These are phyloP conservation scores for Fusarium irregulare DNA, from an alignment of 2,329 filamentous ascomycete genomes.

Conservation along the genomic window DNA sequence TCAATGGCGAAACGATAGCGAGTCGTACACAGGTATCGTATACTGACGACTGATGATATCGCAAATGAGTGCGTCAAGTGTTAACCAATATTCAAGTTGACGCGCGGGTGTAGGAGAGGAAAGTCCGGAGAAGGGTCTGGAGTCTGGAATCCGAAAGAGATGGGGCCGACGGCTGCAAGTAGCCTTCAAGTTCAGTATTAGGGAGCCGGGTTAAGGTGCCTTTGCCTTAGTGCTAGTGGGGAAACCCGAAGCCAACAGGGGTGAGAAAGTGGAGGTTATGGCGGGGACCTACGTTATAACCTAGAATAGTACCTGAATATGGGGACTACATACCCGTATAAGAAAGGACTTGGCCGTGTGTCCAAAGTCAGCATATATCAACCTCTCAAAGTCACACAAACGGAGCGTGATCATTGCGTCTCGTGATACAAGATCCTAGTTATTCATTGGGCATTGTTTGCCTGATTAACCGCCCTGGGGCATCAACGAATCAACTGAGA, in stretches of 20 bases:
- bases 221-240: constrained; percentile 4
- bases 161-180: constrained; percentile 20
- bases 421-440: neutral
- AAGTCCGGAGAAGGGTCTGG: constrained; percentile 33
- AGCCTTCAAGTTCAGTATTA: neutral
- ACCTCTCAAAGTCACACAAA: neutral
- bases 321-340: neutral
- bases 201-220: neutral
- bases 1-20: neutral
- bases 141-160: constrained; percentile 22
- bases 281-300: neutral
- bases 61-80: neutral
- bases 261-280: constrained; percentile 5
- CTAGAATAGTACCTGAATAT: neutral
- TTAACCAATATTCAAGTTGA: constrained; percentile 19
- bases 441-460: neutral
- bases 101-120: constrained; percentile 25
- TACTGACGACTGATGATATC: neutral
- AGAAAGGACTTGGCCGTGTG: neutral
- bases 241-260: constrained; percentile 15
- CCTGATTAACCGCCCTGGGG: neutral
- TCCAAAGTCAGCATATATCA: constrained; percentile 1
- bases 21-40: neutral
- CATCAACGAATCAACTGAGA: neutral
- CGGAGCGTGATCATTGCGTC: neutral